phyloP scores from a whole-genome alignment of 2,329 filamentous ascomycete species.

The Venturia pyrina region DNA sequence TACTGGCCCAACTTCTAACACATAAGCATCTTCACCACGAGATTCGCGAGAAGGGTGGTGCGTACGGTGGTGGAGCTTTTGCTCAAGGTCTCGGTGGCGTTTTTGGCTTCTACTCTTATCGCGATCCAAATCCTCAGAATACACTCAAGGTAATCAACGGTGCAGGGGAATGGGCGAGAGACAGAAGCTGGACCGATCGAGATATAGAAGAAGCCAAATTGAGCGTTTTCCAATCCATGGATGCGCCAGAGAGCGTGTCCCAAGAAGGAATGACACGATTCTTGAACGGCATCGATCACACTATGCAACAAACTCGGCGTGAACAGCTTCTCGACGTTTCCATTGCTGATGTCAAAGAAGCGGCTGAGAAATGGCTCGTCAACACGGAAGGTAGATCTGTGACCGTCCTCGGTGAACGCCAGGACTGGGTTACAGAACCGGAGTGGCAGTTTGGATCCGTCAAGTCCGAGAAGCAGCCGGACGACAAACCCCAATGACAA shows the following conservation, averaged over 20 bases:
- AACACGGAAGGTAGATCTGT: slow-evolving; percentile 50
- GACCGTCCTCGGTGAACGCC: slow-evolving; percentile 74
- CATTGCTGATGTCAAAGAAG: slow-evolving; percentile 66
- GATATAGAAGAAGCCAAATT: slow-evolving; percentile 96
- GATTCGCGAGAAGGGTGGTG: slow-evolving; percentile 94
- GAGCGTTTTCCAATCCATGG: slow-evolving; percentile 82
- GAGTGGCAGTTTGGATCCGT: slow-evolving; percentile 28
- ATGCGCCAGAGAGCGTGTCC: slow-evolving; percentile 80
- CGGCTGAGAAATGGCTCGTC: slow-evolving; percentile 68
- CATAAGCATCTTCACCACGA: slow-evolving; percentile 96
- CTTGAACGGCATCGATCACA: slow-evolving; percentile 71
- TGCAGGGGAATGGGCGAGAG: slow-evolving; percentile 72
- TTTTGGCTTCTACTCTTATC: slow-evolving; percentile 94
- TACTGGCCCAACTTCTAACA: slow-evolving; percentile 83
- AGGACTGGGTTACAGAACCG: slow-evolving; percentile 53
- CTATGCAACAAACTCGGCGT: slow-evolving; percentile 78
- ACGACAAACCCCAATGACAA: background rate
- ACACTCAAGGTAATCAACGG: slow-evolving; percentile 75
- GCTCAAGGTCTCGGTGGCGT: slow-evolving; percentile 69
- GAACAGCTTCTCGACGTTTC: slow-evolving; percentile 81
- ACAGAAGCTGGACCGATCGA: slow-evolving; percentile 69
- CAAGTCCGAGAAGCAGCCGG: background rate
- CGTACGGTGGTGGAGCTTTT: slow-evolving; percentile 87
- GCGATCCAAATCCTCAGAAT: slow-evolving; percentile 88
- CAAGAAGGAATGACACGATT: slow-evolving; percentile 82